phyloP scores from a whole-genome alignment of 140 eudicot species.

The Stevia rebaudiana region DNA sequence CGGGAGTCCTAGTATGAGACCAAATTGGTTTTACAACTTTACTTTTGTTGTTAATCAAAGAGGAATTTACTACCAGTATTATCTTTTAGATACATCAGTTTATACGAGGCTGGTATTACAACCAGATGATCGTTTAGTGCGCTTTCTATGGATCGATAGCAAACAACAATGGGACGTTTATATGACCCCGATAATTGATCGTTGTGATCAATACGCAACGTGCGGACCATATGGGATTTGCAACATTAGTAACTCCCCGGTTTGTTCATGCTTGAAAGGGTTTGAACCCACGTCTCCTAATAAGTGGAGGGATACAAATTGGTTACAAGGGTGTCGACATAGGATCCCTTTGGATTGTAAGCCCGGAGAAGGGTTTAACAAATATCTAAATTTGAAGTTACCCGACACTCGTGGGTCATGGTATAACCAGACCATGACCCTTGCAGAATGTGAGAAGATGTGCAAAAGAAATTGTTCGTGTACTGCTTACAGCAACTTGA shows the following conservation, averaged over 20 bases:
- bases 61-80: not conserved
- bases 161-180: no score
- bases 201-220: slow-evolving; percentile 24
- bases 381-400: slow-evolving; percentile 14
- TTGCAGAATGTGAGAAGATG: no score
- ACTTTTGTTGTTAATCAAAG: not conserved
- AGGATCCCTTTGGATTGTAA: slow-evolving; percentile 20
- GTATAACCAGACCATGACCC: not conserved
- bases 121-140: no score
- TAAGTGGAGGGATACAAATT: slow-evolving; percentile 24
- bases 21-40: slow-evolving; percentile 1
- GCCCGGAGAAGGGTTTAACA: slow-evolving; percentile 23
- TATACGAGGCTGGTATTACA: not conserved
- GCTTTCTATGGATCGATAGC: no score
- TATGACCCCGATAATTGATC: no score
- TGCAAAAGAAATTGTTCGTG: no score
- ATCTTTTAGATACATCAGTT: not conserved
- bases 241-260: slow-evolving; percentile 16
- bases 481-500: slow-evolving; percentile 31
- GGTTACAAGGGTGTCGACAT: slow-evolving; percentile 31
- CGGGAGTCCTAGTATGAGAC: not conserved
- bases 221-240: slow-evolving; percentile 35
- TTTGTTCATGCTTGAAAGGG: slow-evolving; percentile 31
- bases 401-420: slow-evolving; percentile 10
- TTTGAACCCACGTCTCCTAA: slow-evolving; percentile 17